Base-by-base conservation (phyloP, 257 asterid species). In the Scutellaria minor region DNA sequence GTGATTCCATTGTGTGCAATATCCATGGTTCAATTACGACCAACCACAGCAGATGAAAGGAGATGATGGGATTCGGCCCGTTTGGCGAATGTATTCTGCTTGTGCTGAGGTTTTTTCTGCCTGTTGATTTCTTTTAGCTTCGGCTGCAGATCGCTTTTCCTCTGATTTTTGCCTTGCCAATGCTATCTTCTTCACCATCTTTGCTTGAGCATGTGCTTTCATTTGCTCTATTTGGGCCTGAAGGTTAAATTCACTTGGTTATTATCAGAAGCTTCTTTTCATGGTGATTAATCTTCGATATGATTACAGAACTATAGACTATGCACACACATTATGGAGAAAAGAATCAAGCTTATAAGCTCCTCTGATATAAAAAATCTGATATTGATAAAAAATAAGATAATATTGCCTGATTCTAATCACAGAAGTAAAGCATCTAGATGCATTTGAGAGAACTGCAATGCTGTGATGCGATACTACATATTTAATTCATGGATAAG, bases 161-260 rank as follows among this genome's bases (percentile, higher is more conserved):
- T 88, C 99, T n/a, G 95, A 85, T 70, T 73, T 92, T 70, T 88
- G 98, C 78, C 93, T 90, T 20, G 97, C 90, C 91, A 87, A 48
- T 55, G 98, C 96, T 5, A 92, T 78, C 85, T 90, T 91, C 91
- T 90, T 88, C 71, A 80, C 89, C 93, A 92, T 90, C 79, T 89
- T 88, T 40, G 95, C 96, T 72, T 90, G 92, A 48, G 96, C 93
- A 27, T 88, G 92, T 44, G 95, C 94, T 81, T 83, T 85, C 90
- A 90, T 81, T 85, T 92, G 91, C 75, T 95, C 99, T 47, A 90
- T 78, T 80, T 86, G 85, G 5, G 87, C 84, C 91, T 86, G 83
- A 45, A 48, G 53, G 66, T 42, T 14, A 48, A 57, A 57, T 20
- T 58, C 18, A 55, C 42, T 70, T 53, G 46, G 55, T 72, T 37